Conservation (phyloP, 768 basidiomycete species). For the Xerocomus potaroensis region DNA sequence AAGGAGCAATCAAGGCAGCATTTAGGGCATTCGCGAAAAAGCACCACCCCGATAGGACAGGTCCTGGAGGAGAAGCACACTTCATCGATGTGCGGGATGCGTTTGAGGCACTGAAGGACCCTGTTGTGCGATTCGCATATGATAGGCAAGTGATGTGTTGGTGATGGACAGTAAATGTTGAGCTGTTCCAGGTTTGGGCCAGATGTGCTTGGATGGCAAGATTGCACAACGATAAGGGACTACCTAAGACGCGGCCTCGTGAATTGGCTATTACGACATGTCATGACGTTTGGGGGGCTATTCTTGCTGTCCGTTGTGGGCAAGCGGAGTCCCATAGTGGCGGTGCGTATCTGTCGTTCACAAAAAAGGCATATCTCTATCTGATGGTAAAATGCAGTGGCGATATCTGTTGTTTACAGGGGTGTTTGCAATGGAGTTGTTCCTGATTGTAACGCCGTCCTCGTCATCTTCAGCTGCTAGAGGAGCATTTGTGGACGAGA, state of each 20-base stretch:
- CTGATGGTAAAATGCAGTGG: constrained; percentile 51
- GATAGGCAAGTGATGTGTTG: constrained; percentile 54
- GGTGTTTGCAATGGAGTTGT: constrained; percentile 58
- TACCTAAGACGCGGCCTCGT: constrained; percentile 65
- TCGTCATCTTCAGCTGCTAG: constrained; percentile 14
- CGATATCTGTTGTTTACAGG: constrained; percentile 69
- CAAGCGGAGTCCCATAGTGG: constrained; percentile 53
- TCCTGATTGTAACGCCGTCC: constrained; percentile 52
- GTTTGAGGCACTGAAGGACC: constrained; percentile 76
- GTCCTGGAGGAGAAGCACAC: constrained; percentile 49
- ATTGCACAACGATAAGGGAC: constrained; percentile 65
- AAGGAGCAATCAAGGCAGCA: constrained; percentile 60
- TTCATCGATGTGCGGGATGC: constrained; percentile 73
- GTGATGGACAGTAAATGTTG: neutral
- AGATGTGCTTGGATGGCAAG: constrained; percentile 61
- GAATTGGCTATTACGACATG: constrained; percentile 61
- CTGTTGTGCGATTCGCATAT: constrained; percentile 77
- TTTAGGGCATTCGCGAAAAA: constrained; percentile 72
- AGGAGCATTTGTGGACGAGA: constrained; percentile 23
- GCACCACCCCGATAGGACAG: constrained; percentile 74
- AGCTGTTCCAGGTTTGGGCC: constrained; percentile 63
- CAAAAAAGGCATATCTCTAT: constrained; percentile 4
- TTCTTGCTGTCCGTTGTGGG: constrained; percentile 63
- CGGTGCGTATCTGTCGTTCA: constrained; percentile 45
- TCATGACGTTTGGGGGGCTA: constrained; percentile 53